Base-by-base conservation (phyloP, 2,329 filamentous ascomycete species). In the Paecilomyces variotii region DNA sequence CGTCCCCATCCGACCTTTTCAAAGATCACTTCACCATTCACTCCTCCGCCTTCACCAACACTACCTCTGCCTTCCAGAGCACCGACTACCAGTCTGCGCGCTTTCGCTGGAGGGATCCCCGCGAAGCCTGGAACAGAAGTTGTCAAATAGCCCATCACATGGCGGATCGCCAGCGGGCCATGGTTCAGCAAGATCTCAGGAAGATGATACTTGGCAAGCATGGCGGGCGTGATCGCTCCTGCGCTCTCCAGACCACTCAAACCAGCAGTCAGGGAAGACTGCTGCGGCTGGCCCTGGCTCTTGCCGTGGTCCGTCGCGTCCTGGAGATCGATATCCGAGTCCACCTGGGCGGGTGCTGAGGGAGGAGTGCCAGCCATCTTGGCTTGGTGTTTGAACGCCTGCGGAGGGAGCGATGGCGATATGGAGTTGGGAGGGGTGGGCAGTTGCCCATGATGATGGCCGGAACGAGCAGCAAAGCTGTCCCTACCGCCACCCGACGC, bases 1-100 rank as follows among this genome's bases (percentile, higher is more conserved):
- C 91, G 86, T 60, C 94, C 94, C 93, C 93, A 97, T 70, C 93
- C 93, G 60, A 97, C 91, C 80, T 97, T 97, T 74, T 95, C 89
- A 71, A 96, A 97, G 57, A 79, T 64, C 60, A 78, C 72, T 55
- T 85, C 84, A 60, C 82, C 81, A 63, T 85, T 82, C 57, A 76
- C 75, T 62, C 83, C 83, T 62, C 77, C 78, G 52, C 77, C 77
- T 58, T 76, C 74, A 54, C 80, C 81, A 57, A 80, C 82, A 53
- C 77, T 80, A n/a, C 79, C 79, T 66, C 89, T 87, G 67, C 89
- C 89, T 77, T 97, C 93, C 64, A 97, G 78, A 60, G 92, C 93
- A 60, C 88, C 89, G n/a, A 97, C 93, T 4, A 97, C 91, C 60
- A 97, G 79, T 73, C 93, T 85, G 67, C 94, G 85, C 52, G 94